Conservation (phyloP, 2,329 filamentous ascomycete genomes). For the Shiraia bambusicola region DNA sequence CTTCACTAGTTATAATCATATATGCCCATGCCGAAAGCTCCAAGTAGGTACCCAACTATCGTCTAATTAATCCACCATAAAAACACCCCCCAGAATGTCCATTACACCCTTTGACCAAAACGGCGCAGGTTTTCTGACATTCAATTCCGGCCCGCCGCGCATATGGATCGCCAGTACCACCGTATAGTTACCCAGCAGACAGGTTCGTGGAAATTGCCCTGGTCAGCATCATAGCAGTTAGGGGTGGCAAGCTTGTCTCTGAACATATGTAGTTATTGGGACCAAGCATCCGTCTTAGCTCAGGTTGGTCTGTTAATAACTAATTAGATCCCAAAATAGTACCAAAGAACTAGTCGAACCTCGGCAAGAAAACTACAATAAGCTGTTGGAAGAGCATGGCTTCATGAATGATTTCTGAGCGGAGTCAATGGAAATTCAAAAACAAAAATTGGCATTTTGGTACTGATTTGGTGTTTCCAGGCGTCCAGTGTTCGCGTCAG, state of each 20-base stretch:
- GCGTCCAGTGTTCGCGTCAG: constrained; percentile 42
- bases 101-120: constrained; percentile 27
- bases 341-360: constrained; percentile 48
- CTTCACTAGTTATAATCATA: no score
- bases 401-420: constrained; percentile 33
- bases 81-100: constrained; percentile 25
- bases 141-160: constrained; percentile 41
- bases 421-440: constrained; percentile 15
- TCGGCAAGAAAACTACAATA: constrained; percentile 45
- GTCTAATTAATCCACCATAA: neutral
- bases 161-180: constrained; percentile 45
- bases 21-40: constrained; percentile 9
- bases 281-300: constrained; percentile 59
- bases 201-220: constrained; percentile 58
- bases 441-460: constrained; percentile 2
- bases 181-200: constrained; percentile 57
- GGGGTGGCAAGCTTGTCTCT: constrained; percentile 55
- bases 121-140: constrained; percentile 38
- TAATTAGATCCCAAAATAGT: constrained; percentile 57
- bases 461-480: constrained; percentile 5
- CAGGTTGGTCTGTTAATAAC: constrained; percentile 60
- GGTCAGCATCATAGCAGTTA: constrained; percentile 57
- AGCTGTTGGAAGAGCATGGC: constrained; percentile 39
- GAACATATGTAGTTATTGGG: constrained; percentile 64
- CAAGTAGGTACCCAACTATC: neutral